A percentile compares a stretch with the other conserved stretches of the same genome.
These are phyloP conservation scores for Rhizophagus prolifer DNA, from an alignment of 192 early-diverging fungal genomes.

Conservation along the genomic window DNA sequence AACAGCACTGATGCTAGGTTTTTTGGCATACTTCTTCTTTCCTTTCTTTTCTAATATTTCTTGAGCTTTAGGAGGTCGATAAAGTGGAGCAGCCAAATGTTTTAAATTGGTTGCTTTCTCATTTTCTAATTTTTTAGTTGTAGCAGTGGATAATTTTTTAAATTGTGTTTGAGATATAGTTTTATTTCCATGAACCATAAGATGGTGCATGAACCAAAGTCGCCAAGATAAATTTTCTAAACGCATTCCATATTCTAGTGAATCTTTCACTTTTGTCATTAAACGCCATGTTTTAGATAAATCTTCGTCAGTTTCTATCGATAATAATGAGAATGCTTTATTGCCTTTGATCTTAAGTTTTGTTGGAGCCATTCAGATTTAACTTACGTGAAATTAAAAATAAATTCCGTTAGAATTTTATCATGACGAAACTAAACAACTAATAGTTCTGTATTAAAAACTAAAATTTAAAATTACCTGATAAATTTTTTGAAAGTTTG, in stretches of 20 bases:
- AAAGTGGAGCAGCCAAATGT: constrained; percentile 6
- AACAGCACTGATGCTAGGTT: neutral
- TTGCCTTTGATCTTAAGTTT: constrained; percentile 73
- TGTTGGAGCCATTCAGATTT: constrained; percentile 60
- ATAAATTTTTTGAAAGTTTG: no score
- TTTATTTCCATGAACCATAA: constrained; percentile 52
- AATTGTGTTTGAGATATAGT: constrained; percentile 38
- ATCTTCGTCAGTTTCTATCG: constrained; percentile 73
- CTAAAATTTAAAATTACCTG: no score
- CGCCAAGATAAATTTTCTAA: constrained; percentile 86
- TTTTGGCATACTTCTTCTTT: neutral
- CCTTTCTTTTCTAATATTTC: constrained; percentile 2
- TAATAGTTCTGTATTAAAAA: no score
- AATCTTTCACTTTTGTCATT: constrained; percentile 84
- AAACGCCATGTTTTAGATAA: constrained; percentile 76
- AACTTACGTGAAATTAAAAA: no score
- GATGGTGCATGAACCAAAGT: constrained; percentile 77
- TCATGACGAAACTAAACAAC: no score
- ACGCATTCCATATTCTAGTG: constrained; percentile 77
- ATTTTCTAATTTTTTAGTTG: constrained; percentile 59
- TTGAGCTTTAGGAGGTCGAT: constrained; percentile 19
- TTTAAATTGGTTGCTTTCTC: constrained; percentile 32
- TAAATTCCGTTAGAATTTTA: no score
- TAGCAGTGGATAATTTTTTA: constrained; percentile 57
- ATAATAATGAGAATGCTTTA: constrained; percentile 71